Conservation (phyloP, 164 flowering plant genomes). For the Paratinospora sagittata region DNA sequence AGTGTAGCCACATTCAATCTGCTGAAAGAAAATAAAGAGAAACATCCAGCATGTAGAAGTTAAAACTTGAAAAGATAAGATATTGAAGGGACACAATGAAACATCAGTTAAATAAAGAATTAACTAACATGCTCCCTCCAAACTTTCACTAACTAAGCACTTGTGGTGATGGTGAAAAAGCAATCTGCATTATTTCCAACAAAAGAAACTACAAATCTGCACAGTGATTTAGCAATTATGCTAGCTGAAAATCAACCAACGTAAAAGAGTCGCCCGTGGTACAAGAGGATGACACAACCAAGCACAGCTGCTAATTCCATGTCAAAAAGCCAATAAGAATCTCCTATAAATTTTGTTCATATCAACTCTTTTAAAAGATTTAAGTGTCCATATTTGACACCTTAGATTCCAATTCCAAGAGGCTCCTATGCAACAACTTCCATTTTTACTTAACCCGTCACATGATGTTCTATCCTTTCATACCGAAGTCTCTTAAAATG, state of each 20-base stretch:
- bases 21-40: not conserved
- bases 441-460: too few species aligned
- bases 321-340: too few species aligned
- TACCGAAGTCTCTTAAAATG: not conserved
- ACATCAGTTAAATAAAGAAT: not conserved
- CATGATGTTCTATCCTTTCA: not conserved
- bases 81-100: not conserved
- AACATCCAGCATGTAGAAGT: not conserved
- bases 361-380: too few species aligned
- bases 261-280: too few species aligned
- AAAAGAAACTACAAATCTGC: not conserved
- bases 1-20: not conserved
- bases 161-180: not conserved
- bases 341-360: too few species aligned
- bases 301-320: too few species aligned
- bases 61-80: not conserved
- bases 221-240: not conserved
- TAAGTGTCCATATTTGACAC: too few species aligned
- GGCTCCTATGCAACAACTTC: too few species aligned
- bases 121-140: not conserved
- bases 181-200: not conserved
- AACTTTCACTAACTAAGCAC: not conserved
- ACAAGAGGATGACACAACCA: too few species aligned
- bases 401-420: too few species aligned
- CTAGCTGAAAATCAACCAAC: not conserved